Evolutionary conservation across 2,329 filamentous ascomycete species (phyloP).

Genomic region (Sporothrix dimorphospora): DNA sequence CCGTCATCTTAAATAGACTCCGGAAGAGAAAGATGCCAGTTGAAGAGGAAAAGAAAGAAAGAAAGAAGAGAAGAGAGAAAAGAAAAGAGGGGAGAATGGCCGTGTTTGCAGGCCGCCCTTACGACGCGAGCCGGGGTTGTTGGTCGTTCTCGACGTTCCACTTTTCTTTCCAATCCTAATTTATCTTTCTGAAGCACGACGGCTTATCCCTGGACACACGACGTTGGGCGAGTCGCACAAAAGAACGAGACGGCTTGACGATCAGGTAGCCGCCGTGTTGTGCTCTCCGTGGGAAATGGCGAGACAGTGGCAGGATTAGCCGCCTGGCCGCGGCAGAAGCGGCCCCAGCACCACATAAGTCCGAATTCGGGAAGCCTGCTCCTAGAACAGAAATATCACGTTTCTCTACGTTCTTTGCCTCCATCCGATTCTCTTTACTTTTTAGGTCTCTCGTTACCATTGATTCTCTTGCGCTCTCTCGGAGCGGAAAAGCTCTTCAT

Average conservation of each 20-base stretch:
- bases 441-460: no score
- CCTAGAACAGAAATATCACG: no score
- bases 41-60: not conserved
- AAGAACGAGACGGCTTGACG: not conserved
- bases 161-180: not conserved
- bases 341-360: slow-evolving; percentile 2
- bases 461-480: no score
- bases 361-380: slow-evolving; percentile 6
- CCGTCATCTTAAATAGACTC: not conserved
- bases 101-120: slow-evolving; percentile 4
- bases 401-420: no score
- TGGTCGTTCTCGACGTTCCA: not conserved
- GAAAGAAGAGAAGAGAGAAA: not conserved
- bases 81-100: not conserved
- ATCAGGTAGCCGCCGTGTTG: slow-evolving; percentile 17
- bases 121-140: not conserved
- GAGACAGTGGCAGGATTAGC: not conserved
- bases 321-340: slow-evolving; percentile 7
- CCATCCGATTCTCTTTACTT: no score
- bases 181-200: not conserved
- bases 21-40: not conserved
- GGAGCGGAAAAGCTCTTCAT: no score
- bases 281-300: not conserved
- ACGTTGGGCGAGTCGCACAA: not conserved
- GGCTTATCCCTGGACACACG: not conserved